A percentile compares a stretch with the other conserved stretches of the same genome.
Conservation (phyloP, 192 early-diverging fungal species). For the Coemansia brasiliensis region DNA sequence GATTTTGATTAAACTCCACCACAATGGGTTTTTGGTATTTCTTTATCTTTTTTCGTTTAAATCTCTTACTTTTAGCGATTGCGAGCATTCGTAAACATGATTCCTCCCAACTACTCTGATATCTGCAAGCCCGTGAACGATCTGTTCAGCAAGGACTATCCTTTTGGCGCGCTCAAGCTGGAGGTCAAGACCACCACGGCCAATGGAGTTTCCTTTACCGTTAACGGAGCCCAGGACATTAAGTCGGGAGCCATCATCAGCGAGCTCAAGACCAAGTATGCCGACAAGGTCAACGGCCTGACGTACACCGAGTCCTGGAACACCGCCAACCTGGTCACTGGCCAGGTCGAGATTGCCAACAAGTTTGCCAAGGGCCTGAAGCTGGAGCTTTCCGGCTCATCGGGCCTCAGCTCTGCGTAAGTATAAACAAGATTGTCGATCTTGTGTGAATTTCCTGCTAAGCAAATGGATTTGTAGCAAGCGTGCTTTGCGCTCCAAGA, state of each 20-base stretch:
- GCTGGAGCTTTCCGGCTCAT: conserved; percentile 82
- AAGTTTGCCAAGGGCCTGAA: conserved; percentile 95
- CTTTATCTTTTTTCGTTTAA: conserved; percentile 40
- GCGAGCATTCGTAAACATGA: conserved; percentile 32
- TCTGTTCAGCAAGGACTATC: conserved; percentile 96
- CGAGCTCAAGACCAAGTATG: conserved; percentile 98
- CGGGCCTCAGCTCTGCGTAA: conserved; percentile 75
- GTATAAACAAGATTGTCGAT: conserved; percentile 68
- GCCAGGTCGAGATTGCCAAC: conserved; percentile 91
- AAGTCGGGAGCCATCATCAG: conserved; percentile 93
- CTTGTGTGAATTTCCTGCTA: not conserved
- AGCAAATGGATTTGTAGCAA: conserved; percentile 26
- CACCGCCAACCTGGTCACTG: conserved; percentile 88
- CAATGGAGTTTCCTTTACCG: conserved; percentile 97
- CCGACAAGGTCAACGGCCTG: conserved; percentile 90
- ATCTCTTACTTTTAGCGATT: too few species aligned
- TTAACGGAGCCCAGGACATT: conserved; percentile 89
- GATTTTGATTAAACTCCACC: too few species aligned
- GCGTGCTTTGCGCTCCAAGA: conserved; percentile 58
- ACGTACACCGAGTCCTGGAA: conserved; percentile 98
- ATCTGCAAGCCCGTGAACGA: conserved; percentile 94
- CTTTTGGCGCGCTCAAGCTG: conserved; percentile 88
- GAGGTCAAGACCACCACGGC: conserved; percentile 96
- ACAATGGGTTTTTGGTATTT: not conserved
- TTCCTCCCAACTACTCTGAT: conserved; percentile 88